Conservation (phyloP, 345 rosid genomes). For the Linum lewisii region DNA sequence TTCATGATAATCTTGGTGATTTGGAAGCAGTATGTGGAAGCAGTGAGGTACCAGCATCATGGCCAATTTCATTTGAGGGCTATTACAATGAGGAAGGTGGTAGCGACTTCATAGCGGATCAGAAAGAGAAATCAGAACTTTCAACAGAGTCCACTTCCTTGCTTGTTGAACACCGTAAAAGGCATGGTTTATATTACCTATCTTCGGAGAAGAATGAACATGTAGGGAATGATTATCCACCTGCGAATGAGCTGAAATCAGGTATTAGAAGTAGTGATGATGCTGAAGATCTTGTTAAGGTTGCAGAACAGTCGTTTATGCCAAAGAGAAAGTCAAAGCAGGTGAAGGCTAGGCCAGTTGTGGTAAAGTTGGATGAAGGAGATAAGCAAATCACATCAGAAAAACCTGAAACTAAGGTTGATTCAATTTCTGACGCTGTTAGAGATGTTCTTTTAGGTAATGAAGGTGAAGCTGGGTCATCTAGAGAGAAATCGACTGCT, state of each 20-base stretch:
- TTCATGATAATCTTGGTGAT: constrained; percentile 60
- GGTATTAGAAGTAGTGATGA: constrained; percentile 26
- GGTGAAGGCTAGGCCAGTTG: constrained; percentile 82
- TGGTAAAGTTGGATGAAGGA: constrained; percentile 78
- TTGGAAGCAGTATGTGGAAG: constrained; percentile 51
- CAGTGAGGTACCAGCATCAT: constrained; percentile 24
- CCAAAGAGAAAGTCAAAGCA: constrained; percentile 44
- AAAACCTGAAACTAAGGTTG: constrained; percentile 32
- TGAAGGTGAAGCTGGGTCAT: constrained; percentile 23
- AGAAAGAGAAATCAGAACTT: constrained; percentile 47
- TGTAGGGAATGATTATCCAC: constrained; percentile 54
- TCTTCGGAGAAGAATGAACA: constrained; percentile 45
- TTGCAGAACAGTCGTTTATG: constrained; percentile 44
- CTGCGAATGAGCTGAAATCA: constrained; percentile 51
- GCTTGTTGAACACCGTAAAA: constrained; percentile 82
- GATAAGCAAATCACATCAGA: constrained; percentile 27
- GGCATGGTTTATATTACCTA: constrained; percentile 76
- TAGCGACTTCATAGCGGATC: constrained; percentile 28
- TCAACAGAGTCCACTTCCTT: constrained; percentile 58
- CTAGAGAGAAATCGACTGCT: constrained; percentile 16
- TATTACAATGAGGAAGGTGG: constrained; percentile 27
- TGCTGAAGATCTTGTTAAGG: constrained; percentile 36
- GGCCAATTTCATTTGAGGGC: constrained; percentile 32
- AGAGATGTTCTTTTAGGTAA: constrained; percentile 59
- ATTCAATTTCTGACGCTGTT: constrained; percentile 50